Evolutionary conservation across 2,329 filamentous ascomycete genomes (phyloP), one percentile per base, ranked within the genome.

Genomic region (Zarea fungicola): DNA sequence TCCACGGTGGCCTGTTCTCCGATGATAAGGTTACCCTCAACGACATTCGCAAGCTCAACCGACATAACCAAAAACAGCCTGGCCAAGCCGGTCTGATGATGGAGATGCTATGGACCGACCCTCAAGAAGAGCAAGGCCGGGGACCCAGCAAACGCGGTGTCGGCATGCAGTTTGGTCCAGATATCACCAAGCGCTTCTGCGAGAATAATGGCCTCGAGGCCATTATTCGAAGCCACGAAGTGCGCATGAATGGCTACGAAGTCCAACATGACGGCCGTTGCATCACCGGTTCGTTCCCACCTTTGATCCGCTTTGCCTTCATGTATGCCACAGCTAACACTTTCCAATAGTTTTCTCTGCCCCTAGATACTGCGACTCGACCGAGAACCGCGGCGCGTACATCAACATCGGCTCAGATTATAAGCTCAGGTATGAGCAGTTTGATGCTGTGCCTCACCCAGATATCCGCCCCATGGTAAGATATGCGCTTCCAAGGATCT

Each of bases 61-160:
- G 92, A 56, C 91, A 96, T 71, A 83, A 81, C 65, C 93, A 97
- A 70, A 80, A 89, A 53, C 92, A 97, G 62, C 92, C 93, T 3
- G 93, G 93, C 26, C 93, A 99, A 67, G 74, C 87, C 42, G 93
- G 93, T 13, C 73, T 99, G 60, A 99, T 99, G 93, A 99, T 99
- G 93, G 93, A 99, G 71, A 99, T 99, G 93, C 80, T 99, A 40
- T 99, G 93, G 93, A 97, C 93, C 1, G 93, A 99, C 64, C 93
- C 93, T 3, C 93, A 99, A 66, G 78, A 87, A 1, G 77, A 83
- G 58, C 84, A 87, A 23, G 93, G 93, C 45, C 84, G 93, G 58
- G 89, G 91, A 8, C 93, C 93, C 37, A 96, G 90, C 75, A 99
- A 99, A 77, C 83, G 93, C 64, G 93, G 93, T 57, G 92, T 99